phyloP scores from a whole-genome alignment of 169 alveolate species.

The Eimeria falciformis region DNA sequence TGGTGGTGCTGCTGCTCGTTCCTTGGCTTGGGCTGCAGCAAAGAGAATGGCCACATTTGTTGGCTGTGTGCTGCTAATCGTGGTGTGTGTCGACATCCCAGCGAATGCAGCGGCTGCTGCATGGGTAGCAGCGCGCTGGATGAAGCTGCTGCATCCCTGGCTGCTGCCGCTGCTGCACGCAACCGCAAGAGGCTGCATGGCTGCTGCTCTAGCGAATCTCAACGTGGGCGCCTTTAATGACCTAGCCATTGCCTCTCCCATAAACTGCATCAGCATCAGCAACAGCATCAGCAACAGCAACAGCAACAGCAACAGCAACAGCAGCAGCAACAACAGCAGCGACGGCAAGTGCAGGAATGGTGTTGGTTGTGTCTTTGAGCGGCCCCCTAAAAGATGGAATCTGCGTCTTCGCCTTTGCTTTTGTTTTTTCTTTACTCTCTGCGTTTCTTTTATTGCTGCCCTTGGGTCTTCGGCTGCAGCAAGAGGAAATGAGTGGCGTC shows the following conservation, averaged over 20 bases:
- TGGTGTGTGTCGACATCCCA: slow-evolving; percentile 10
- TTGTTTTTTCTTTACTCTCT: slow-evolving; percentile 20
- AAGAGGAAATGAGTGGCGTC: background rate
- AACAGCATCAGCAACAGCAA: slow-evolving; percentile 25
- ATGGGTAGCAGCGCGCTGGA: background rate
- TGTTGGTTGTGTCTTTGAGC: background rate
- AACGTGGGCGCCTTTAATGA: slow-evolving; percentile 8
- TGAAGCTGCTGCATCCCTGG: slow-evolving; percentile 20
- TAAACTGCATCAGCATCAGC: background rate
- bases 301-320: slow-evolving; percentile 42
- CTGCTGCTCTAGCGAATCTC: slow-evolving; percentile 49
- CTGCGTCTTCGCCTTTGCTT: background rate
- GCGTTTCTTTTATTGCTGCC: background rate
- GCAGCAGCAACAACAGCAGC: slow-evolving; percentile 37
- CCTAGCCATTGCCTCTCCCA: background rate
- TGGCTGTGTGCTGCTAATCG: slow-evolving; percentile 31
- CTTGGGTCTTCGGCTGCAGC: slow-evolving; percentile 4
- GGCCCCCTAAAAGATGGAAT: background rate
- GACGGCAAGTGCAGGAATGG: background rate
- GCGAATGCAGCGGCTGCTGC: slow-evolving; percentile 31
- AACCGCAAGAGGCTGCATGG: slow-evolving; percentile 43
- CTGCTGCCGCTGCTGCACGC: slow-evolving; percentile 66
- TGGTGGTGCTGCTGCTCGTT: background rate
- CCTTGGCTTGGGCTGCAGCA: background rate
- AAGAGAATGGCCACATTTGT: background rate